A percentile compares a stretch with the other conserved stretches of the same genome.
Evolutionary conservation across 306 rosid genomes (phyloP).

Genomic region (Fragaria vesca): DNA sequence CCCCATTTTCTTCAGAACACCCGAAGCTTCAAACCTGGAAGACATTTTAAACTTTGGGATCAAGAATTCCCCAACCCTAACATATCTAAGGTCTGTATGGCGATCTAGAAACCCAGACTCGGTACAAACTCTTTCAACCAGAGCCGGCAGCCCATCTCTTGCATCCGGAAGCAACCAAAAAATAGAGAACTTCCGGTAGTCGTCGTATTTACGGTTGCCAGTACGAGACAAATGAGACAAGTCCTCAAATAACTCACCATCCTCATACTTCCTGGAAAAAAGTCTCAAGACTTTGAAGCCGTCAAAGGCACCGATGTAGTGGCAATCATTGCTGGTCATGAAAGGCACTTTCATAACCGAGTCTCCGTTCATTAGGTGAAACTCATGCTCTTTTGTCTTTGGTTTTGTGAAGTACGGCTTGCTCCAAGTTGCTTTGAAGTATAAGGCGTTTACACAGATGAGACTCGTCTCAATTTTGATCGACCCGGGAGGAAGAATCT

Average conservation of each 20-base stretch:
- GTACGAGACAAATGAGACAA: no score
- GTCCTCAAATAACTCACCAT: no score
- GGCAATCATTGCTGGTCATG: slow-evolving; percentile 10
- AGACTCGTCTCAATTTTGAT: background rate
- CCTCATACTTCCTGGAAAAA: background rate
- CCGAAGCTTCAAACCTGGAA: background rate
- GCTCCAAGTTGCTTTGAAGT: background rate
- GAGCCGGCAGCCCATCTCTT: background rate
- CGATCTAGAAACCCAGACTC: slow-evolving; percentile 11
- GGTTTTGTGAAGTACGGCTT: background rate
- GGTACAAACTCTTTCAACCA: background rate
- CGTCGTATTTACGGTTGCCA: background rate
- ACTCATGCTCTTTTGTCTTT: background rate
- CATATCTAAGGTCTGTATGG: background rate
- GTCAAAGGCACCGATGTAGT: slow-evolving; percentile 2
- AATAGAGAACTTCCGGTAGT: slow-evolving; percentile 9
- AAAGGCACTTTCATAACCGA: background rate
- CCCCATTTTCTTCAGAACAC: slow-evolving; percentile 18
- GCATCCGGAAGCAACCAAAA: slow-evolving; percentile 31
- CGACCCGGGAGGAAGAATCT: background rate
- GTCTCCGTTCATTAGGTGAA: slow-evolving; percentile 20
- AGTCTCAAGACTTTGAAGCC: slow-evolving; percentile 10
- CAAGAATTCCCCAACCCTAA: background rate
- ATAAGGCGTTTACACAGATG: slow-evolving; percentile 22
- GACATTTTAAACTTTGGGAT: slow-evolving; percentile 31